These are phyloP conservation scores for Neurospora sp. DNA, from an alignment of 495 filamentous ascomycete genomes.

Conservation along the genomic window DNA sequence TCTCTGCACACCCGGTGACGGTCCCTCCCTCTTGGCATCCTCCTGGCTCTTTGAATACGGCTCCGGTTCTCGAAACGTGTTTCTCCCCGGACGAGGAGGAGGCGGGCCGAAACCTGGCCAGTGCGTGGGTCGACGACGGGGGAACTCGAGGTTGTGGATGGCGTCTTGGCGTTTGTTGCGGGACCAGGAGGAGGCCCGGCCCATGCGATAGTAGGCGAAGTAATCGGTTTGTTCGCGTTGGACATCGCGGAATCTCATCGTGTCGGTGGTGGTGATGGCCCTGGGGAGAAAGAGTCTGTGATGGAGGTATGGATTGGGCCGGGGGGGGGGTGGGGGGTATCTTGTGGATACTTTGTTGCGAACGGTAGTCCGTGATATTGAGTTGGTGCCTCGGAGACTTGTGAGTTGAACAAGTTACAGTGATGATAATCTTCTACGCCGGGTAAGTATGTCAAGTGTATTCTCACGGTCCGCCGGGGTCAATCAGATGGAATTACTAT, in stretches of 20 bases:
- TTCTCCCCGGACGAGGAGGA: not conserved
- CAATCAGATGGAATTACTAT: not conserved
- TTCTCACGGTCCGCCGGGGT: not conserved
- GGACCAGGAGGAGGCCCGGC: not conserved
- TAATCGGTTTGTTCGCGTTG: not conserved
- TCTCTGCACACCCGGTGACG: not conserved
- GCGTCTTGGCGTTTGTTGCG: not conserved
- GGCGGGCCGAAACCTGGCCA: not conserved
- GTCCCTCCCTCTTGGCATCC: not conserved
- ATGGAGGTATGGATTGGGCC: not conserved
- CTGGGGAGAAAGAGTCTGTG: not conserved
- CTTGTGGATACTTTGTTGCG: not conserved
- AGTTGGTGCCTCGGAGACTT: not conserved
- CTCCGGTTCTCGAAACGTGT: not conserved
- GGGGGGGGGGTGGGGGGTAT: not conserved
- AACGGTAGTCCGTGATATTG: not conserved
- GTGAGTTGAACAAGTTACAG: not conserved
- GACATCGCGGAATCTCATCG: not conserved
- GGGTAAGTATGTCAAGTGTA: not conserved
- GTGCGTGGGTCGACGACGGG: not conserved
- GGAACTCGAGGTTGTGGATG: not conserved
- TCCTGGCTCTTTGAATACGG: not conserved
- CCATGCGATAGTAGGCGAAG: not conserved
- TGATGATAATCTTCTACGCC: not conserved
- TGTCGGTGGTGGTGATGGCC: not conserved